These are phyloP conservation scores for Blastobotrys proliferans DNA, from an alignment of 1,139 yeast species.

Conservation along the genomic window DNA sequence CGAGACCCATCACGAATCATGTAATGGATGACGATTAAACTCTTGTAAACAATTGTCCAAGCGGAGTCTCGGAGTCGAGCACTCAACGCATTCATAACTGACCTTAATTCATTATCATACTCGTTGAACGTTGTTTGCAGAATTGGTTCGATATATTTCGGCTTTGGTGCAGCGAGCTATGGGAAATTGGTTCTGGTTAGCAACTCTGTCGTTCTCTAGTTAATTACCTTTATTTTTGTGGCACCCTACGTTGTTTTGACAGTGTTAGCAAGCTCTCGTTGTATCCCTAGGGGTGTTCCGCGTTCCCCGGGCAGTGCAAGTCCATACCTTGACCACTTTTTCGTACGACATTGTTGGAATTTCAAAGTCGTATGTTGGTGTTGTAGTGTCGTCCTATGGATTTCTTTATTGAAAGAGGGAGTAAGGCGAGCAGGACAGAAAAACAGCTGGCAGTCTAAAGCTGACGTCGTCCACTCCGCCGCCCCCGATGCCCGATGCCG, in stretches of 20 bases:
- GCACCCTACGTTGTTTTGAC: conserved; percentile 44
- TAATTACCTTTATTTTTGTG: conserved; percentile 51
- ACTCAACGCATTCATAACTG: conserved; percentile 62
- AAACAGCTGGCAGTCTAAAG: neutral
- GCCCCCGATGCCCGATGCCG: too few relatives aligned
- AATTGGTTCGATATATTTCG: conserved; percentile 91
- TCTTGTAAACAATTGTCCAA: conserved; percentile 83
- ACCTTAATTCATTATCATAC: conserved; percentile 54
- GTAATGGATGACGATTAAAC: conserved; percentile 78
- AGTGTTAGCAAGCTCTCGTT: conserved; percentile 4
- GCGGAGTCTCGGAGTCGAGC: conserved; percentile 67
- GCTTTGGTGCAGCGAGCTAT: conserved; percentile 93
- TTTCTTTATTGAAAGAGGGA: too few relatives aligned
- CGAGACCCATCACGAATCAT: conserved; percentile 90
- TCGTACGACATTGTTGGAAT: conserved; percentile 29
- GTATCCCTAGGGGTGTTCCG: neutral
- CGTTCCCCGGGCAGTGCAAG: neutral
- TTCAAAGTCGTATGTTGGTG: neutral
- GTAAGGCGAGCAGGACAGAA: too few relatives aligned
- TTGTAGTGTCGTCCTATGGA: too few relatives aligned
- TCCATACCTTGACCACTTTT: conserved; percentile 53
- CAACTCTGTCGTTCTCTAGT: too few relatives aligned
- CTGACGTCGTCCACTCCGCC: too few relatives aligned
- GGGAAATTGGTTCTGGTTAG: conserved; percentile 15
- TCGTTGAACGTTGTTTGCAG: conserved; percentile 63